Conservation (phyloP, 192 early-diverging fungal genomes). For the Podila minutissima region DNA sequence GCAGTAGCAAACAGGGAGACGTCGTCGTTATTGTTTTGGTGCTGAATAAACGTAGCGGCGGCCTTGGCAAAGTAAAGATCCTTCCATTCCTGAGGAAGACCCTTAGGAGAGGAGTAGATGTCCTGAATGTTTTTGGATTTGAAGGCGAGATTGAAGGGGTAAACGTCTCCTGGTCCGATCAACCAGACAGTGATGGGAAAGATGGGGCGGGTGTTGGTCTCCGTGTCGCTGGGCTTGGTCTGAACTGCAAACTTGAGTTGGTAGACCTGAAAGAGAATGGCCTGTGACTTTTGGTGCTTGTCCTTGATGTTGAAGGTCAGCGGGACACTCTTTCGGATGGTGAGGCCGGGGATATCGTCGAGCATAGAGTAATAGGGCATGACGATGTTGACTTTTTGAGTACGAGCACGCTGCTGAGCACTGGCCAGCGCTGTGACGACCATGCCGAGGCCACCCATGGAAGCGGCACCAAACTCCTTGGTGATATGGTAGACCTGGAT, state of each 20-base stretch:
- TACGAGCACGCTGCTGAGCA: constrained; percentile 52
- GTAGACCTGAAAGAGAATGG: constrained; percentile 49
- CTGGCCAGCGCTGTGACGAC: constrained; percentile 59
- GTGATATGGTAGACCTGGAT: constrained; percentile 64
- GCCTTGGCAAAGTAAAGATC: constrained; percentile 68
- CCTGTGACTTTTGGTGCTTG: constrained; percentile 30
- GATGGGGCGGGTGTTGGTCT: constrained; percentile 15
- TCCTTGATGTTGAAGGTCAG: constrained; percentile 52
- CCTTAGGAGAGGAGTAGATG: constrained; percentile 59
- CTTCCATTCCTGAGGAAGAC: constrained; percentile 65
- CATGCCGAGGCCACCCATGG: constrained; percentile 65
- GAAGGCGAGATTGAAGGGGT: constrained; percentile 59
- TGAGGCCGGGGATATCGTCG: constrained; percentile 23
- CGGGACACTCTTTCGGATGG: constrained; percentile 21
- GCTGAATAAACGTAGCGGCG: constrained; percentile 55
- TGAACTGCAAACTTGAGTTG: constrained; percentile 41
- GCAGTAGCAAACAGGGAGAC: constrained; percentile 57
- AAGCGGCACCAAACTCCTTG: constrained; percentile 65
- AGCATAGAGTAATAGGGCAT: constrained; percentile 63
- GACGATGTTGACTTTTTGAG: constrained; percentile 56
- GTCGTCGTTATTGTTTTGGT: constrained; percentile 53
- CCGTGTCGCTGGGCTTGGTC: constrained; percentile 27
- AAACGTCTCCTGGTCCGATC: constrained; percentile 57
- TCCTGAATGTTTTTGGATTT: constrained; percentile 35
- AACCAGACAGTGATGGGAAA: constrained; percentile 53